Evolutionary conservation across 75 land plant genomes (phyloP), one percentile per base, ranked within the genome.

Genomic region (Cryptomeria japonica): DNA sequence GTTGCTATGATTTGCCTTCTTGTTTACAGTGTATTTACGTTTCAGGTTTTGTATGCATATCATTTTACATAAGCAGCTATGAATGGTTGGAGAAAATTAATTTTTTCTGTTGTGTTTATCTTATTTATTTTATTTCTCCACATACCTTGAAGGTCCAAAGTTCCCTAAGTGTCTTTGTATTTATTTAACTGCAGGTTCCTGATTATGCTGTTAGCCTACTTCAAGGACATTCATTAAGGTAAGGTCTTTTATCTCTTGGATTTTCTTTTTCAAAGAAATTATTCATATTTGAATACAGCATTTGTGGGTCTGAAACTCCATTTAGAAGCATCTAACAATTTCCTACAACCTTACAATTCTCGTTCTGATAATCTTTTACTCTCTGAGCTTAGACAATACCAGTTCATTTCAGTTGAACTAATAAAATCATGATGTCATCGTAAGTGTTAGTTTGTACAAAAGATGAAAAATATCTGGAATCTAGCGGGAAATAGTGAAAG

Each of bases 181-280:
- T 31, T 72, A 12, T n/a, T 34, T 75, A 10, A 32, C 14, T 75
- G 3, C 51, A 82, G 84, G 84, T 82, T 82, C 84, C 84, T 42
- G 84, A 82, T 78, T 94, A 91, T 92, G 93, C 94, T 2, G 87
- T 94, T 83, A 55, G 38, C 51, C 91, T 91, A 90, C 84, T 86
- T 1, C 80, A 88, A 0, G 92, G 95, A 49, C 87, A 83, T 18
- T 55, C 85, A 46, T 87, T 89, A 25, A 91, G 90, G 93, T 90
- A 87, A 56, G 88, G 51, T 80, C 83, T 86, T 78, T 49, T 18
- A 86, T 87, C 49, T 22, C 80, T 56, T 22, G 42, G 39, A 19
- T 80, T 39, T 37, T 68, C 28, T 72, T 72, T 72, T 72, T 72
- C 36, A 72, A 72, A 72, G 16, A 75, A 75, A 75, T 12, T 75